Conservation (phyloP, 495 filamentous ascomycete species). For the Copromyces sp. region DNA sequence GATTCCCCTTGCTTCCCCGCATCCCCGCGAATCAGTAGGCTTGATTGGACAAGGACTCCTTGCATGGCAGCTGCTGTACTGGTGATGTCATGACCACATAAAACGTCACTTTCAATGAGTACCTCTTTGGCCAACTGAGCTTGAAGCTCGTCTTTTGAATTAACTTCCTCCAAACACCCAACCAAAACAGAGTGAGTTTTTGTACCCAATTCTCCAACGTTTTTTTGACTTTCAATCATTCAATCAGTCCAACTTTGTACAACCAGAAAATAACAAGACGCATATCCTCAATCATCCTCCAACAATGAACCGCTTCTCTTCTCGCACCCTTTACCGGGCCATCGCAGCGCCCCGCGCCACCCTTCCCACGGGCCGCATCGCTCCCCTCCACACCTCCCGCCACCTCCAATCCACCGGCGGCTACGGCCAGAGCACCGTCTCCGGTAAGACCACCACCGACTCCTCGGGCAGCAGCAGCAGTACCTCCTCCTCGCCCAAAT, state of each 20-base stretch:
- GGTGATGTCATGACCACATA: background rate
- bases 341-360: background rate
- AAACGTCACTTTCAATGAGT: background rate
- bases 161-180: background rate
- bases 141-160: background rate
- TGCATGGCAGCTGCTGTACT: background rate
- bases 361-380: background rate
- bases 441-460: conserved; percentile 25
- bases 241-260: background rate
- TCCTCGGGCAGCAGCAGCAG: conserved; percentile 19
- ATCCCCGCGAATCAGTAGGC: background rate
- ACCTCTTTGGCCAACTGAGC: background rate
- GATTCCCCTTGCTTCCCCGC: background rate
- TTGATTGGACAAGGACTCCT: background rate
- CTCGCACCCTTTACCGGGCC: background rate
- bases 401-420: background rate
- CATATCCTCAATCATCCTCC: background rate
- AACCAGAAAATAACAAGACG: too few relatives aligned
- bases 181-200: background rate
- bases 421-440: background rate
- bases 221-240: background rate
- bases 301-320: conserved; percentile 8
- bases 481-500: conserved; percentile 14
- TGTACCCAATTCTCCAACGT: background rate
- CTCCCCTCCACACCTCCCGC: background rate